Conservation (phyloP, 345 rosid genomes). For the Geranium rotundifolium region DNA sequence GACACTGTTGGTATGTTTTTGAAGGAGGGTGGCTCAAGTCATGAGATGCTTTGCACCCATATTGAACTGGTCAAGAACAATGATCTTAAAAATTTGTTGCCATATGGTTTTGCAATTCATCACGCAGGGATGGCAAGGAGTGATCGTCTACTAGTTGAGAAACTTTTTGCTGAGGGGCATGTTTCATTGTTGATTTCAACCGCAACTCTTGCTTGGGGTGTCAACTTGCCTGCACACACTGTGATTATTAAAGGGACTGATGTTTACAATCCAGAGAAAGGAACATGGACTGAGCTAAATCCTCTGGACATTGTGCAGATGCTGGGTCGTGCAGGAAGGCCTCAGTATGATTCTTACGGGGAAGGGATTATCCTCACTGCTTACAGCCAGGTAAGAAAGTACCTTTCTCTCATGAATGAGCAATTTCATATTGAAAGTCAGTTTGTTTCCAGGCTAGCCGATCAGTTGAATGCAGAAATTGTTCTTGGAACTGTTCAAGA, state of each 20-base stretch:
- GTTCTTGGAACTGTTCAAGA: constrained; percentile 95
- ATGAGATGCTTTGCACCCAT: constrained; percentile 65
- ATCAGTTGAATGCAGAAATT: constrained; percentile 97
- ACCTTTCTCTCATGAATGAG: constrained; percentile 92
- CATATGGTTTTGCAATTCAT: constrained; percentile 91
- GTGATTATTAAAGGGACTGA: constrained; percentile 95
- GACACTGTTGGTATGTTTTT: constrained; percentile 75
- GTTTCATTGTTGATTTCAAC: constrained; percentile 89
- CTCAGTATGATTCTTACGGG: constrained; percentile 83
- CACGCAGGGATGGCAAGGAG: constrained; percentile 89
- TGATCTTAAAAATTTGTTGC: constrained; percentile 76
- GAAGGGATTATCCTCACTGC: constrained; percentile 98
- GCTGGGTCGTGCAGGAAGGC: constrained; percentile 99
- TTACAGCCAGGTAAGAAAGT: constrained; percentile 75
- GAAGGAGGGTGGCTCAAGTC: constrained; percentile 79
- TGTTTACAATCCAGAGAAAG: constrained; percentile 93
- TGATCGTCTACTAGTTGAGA: constrained; percentile 83
- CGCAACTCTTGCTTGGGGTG: constrained; percentile 99
- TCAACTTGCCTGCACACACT: constrained; percentile 83
- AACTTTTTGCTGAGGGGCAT: constrained; percentile 58
- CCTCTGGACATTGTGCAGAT: constrained; percentile 98
- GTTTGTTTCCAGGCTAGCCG: constrained; percentile 83
- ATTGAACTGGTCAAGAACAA: constrained; percentile 53
- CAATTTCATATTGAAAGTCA: constrained; percentile 98
- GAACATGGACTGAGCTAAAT: constrained; percentile 92